phyloP scores from a whole-genome alignment of 768 basidiomycete species.

The Mycena epipterygia region DNA sequence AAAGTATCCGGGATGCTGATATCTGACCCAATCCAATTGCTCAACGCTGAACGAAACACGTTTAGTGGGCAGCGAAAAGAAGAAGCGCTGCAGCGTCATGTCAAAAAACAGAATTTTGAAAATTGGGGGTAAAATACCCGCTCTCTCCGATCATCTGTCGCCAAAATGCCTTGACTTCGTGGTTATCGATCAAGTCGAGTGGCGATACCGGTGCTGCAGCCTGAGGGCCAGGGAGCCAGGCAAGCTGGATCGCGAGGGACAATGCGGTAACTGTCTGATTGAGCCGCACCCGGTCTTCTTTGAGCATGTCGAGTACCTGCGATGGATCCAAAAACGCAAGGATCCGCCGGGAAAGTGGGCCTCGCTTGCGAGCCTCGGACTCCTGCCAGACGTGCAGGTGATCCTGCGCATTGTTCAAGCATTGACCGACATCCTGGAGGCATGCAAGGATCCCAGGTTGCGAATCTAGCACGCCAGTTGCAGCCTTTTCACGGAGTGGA shows the following conservation, averaged over 20 bases:
- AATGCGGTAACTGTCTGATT: slow-evolving; percentile 10
- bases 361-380: slow-evolving; percentile 4
- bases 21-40: slow-evolving; percentile 9
- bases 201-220: not conserved
- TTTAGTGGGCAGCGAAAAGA: not conserved
- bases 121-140: not conserved
- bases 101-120: not conserved
- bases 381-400: slow-evolving; percentile 29
- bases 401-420: slow-evolving; percentile 2
- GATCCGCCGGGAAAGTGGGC: slow-evolving; percentile 2
- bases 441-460: slow-evolving; percentile 23
- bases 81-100: not conserved
- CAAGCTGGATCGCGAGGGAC: slow-evolving; percentile 23
- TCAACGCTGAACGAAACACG: not conserved
- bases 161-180: slow-evolving; percentile 20
- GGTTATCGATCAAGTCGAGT: slow-evolving; percentile 6
- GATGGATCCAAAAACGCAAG: slow-evolving; percentile 26
- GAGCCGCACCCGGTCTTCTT: slow-evolving; percentile 4
- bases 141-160: slow-evolving; percentile 14
- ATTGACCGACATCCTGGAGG: slow-evolving; percentile 17
- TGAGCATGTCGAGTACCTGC: slow-evolving; percentile 10
- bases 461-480: slow-evolving; percentile 10
- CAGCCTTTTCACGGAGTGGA: slow-evolving; percentile 20
- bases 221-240: slow-evolving; percentile 5
- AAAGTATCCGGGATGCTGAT: not conserved